phyloP scores from a whole-genome alignment of 2,329 filamentous ascomycete species.

The Fusarium sp. region DNA sequence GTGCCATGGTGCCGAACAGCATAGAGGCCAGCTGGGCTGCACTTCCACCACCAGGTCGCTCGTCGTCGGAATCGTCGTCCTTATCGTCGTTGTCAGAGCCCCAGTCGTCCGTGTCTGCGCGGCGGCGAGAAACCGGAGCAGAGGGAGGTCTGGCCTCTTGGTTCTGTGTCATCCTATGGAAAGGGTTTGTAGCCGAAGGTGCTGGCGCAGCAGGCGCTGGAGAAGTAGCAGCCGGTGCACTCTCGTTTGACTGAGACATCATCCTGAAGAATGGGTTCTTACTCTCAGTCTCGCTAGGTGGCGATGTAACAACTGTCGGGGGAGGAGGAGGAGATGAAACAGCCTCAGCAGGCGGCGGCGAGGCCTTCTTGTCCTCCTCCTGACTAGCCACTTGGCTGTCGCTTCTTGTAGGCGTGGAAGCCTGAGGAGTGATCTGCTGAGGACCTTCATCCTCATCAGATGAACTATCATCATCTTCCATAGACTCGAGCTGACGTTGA shows the following conservation, averaged over 20 bases:
- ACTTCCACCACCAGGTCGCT: conserved; percentile 80
- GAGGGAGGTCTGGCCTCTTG: conserved; percentile 66
- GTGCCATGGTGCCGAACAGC: conserved; percentile 96
- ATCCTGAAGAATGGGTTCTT: conserved; percentile 96
- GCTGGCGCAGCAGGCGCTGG: conserved; percentile 52
- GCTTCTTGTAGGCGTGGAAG: conserved; percentile 66
- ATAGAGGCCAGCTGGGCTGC: conserved; percentile 95
- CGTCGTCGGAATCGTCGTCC: conserved; percentile 70
- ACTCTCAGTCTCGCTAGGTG: conserved; percentile 76
- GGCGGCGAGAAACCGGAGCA: conserved; percentile 64
- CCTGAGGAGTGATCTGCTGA: conserved; percentile 73
- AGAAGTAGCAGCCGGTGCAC: conserved; percentile 56
- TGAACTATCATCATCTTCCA: conserved; percentile 78
- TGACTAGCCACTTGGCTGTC: conserved; percentile 64
- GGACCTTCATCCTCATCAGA: conserved; percentile 85
- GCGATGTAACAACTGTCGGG: conserved; percentile 63
- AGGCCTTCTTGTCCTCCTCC: conserved; percentile 64
- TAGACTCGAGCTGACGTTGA: conserved; percentile 83
- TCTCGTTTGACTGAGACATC: conserved; percentile 75
- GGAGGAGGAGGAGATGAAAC: conserved; percentile 58
- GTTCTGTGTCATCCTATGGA: conserved; percentile 84
- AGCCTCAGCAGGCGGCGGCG: conserved; percentile 59
- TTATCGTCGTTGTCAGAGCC: conserved; percentile 75
- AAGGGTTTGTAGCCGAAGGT: conserved; percentile 81
- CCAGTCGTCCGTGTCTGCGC: conserved; percentile 77